Conservation (phyloP, 2,329 filamentous ascomycete genomes). For the Paraphoma chrysanthemicola region DNA sequence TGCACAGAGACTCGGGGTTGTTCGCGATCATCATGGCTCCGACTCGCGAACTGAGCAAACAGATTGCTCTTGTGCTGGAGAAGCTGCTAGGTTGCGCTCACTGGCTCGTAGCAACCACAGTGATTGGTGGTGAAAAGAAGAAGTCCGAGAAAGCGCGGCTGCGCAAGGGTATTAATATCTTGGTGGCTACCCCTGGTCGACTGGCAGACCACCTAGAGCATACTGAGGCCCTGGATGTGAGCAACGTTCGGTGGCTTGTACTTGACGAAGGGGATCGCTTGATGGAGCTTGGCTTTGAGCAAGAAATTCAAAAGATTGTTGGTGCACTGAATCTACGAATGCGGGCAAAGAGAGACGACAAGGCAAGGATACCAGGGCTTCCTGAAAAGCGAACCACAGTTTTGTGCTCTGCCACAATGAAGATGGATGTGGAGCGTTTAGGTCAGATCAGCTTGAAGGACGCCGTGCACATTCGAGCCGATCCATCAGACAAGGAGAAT, state of each 20-base stretch:
- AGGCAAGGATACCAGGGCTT: conserved; percentile 68
- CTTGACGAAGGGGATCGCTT: conserved; percentile 96
- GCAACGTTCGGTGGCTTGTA: conserved; percentile 90
- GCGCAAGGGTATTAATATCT: conserved; percentile 91
- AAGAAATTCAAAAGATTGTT: conserved; percentile 89
- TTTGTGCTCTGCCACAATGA: conserved; percentile 96
- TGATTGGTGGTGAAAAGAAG: conserved; percentile 74
- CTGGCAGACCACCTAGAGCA: conserved; percentile 91
- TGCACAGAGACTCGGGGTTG: conserved; percentile 85
- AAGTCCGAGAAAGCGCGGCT: conserved; percentile 90
- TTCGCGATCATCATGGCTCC: conserved; percentile 95
- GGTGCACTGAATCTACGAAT: conserved; percentile 73
- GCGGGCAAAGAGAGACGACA: conserved; percentile 65
- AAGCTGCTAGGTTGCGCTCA: conserved; percentile 86
- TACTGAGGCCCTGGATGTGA: conserved; percentile 86
- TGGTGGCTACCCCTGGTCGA: conserved; percentile 92
- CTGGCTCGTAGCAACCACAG: conserved; percentile 92
- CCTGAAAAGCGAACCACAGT: conserved; percentile 82
- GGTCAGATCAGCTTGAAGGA: conserved; percentile 96
- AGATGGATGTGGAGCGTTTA: conserved; percentile 93
- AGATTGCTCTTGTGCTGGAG: conserved; percentile 87
- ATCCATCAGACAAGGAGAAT: conserved; percentile 60
- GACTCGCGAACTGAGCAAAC: conserved; percentile 91
- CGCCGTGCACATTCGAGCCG: conserved; percentile 82
- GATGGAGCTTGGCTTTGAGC: conserved; percentile 97